Evolutionary conservation across 345 rosid genomes (phyloP).

Genomic region (Nephelium lappaceum): DNA sequence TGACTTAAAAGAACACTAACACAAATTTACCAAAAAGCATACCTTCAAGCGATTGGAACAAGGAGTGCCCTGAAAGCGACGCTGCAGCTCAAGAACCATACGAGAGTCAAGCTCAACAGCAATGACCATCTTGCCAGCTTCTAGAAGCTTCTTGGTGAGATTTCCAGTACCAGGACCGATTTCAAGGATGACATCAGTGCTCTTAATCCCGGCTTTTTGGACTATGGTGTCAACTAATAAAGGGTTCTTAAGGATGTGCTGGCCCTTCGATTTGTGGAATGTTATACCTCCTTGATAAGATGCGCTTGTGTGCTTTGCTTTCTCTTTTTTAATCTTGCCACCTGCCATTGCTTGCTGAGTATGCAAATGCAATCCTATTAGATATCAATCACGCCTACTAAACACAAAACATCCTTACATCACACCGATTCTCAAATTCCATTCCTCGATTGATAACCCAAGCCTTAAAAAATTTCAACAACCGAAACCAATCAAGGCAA

Average conservation of each 20-base stretch:
- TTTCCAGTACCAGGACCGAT: slow-evolving; percentile 96
- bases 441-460: neutral
- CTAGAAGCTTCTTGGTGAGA: slow-evolving; percentile 89
- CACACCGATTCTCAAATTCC: slow-evolving; percentile 5
- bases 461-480: neutral
- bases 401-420: slow-evolving; percentile 10
- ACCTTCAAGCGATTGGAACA: slow-evolving; percentile 63
- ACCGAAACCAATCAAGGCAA: slow-evolving; percentile 5
- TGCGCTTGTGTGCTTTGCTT: slow-evolving; percentile 42
- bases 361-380: neutral
- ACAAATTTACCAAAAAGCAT: neutral
- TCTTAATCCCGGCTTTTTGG: slow-evolving; percentile 80
- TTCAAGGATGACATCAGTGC: slow-evolving; percentile 83
- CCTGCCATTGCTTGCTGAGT: slow-evolving; percentile 58
- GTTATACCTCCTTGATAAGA: slow-evolving; percentile 88
- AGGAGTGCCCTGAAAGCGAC: slow-evolving; percentile 86
- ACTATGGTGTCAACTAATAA: slow-evolving; percentile 78
- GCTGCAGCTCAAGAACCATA: slow-evolving; percentile 91
- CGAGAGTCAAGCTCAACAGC: slow-evolving; percentile 91
- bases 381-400: neutral
- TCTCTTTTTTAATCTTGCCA: slow-evolving; percentile 81
- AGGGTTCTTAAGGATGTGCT: slow-evolving; percentile 89
- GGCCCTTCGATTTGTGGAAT: slow-evolving; percentile 89
- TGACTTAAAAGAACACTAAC: too few relatives aligned
- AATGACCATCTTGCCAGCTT: slow-evolving; percentile 77